Percentiles rank a stretch among this genome's conserved stretches.
Conservation (phyloP, 257 asterid genomes). For the Paraleonurus japonicus region DNA sequence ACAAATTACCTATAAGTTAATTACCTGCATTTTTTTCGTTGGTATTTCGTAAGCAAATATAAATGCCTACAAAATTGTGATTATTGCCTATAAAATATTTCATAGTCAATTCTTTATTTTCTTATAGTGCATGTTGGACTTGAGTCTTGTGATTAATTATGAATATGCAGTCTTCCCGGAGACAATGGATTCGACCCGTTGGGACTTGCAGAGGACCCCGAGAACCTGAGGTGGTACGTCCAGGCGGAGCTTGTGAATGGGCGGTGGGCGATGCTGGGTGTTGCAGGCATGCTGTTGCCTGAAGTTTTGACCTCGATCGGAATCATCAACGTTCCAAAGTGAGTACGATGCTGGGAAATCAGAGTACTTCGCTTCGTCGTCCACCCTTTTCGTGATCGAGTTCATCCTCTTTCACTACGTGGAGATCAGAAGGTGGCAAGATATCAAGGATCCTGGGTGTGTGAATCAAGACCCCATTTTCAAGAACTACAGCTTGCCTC, state of each 20-base stretch:
- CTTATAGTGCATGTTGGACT: too few relatives aligned
- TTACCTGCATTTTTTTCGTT: too few relatives aligned
- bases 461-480: constrained; percentile 95
- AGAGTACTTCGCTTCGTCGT: constrained; percentile 82
- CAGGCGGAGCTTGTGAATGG: constrained; percentile 94
- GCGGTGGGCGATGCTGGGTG: constrained; percentile 96
- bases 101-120: too few relatives aligned
- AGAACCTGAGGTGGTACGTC: constrained; percentile 71
- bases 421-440: constrained; percentile 98
- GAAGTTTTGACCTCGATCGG: constrained; percentile 70
- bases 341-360: constrained; percentile 89
- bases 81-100: too few relatives aligned
- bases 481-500: constrained; percentile 83
- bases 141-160: neutral
- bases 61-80: too few relatives aligned
- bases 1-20: too few relatives aligned
- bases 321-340: constrained; percentile 69
- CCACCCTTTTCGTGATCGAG: constrained; percentile 85
- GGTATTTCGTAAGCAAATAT: too few relatives aligned
- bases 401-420: constrained; percentile 94
- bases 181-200: constrained; percentile 92
- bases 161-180: constrained; percentile 57
- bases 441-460: constrained; percentile 90
- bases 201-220: constrained; percentile 88
- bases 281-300: constrained; percentile 85